phyloP scores from a whole-genome alignment of 495 filamentous ascomycete species.

The Letharia lupina region DNA sequence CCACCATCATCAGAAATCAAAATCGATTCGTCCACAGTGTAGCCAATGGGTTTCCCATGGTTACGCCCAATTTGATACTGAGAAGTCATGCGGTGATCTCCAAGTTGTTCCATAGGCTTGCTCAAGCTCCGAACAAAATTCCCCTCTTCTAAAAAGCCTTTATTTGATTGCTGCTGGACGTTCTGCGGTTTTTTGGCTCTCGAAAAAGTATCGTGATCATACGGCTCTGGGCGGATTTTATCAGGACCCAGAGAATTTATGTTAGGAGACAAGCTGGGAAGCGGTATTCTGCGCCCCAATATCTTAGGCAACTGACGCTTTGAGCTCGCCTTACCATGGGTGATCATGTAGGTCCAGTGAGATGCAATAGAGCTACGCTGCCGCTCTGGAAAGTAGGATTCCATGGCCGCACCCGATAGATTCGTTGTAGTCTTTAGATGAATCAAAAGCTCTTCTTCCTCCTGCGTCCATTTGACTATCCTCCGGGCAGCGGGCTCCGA shows the following conservation, averaged over 20 bases:
- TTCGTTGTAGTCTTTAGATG: slow-evolving; percentile 7
- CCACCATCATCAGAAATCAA: neutral
- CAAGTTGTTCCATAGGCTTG: neutral
- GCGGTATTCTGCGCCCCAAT: neutral
- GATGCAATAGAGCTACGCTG: neutral
- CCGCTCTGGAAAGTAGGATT: slow-evolving; percentile 14
- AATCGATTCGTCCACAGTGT: neutral
- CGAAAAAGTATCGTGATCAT: neutral
- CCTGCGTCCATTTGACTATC: slow-evolving; percentile 6
- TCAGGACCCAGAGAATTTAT: neutral
- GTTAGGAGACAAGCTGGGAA: neutral
- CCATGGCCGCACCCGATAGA: slow-evolving; percentile 1
- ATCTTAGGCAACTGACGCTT: neutral
- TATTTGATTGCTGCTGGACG: neutral
- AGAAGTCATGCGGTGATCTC: neutral
- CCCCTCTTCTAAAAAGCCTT: neutral
- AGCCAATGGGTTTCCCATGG: neutral
- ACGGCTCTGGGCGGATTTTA: neutral
- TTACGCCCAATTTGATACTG: neutral
- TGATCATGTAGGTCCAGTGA: neutral
- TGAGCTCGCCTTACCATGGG: neutral
- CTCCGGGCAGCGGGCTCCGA: neutral
- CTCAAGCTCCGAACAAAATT: neutral
- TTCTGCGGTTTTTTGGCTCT: neutral
- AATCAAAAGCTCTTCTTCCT: slow-evolving; percentile 14